phyloP scores from a whole-genome alignment of 805 yeast species.

The Candida silvicultrix region DNA sequence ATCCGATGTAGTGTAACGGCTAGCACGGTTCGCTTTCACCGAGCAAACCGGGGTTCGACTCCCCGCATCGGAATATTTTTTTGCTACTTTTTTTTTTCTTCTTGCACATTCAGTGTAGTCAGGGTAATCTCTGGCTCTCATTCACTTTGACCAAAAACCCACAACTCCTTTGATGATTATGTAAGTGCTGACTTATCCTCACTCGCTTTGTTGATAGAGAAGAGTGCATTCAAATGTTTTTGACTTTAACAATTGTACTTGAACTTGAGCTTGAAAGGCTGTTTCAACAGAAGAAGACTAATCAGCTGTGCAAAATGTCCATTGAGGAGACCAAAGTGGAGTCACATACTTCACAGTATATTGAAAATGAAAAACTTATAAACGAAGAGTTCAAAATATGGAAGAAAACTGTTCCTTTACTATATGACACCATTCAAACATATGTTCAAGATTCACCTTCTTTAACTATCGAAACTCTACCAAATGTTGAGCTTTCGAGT shows the following conservation, averaged over 20 bases:
- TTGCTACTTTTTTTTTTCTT: no score
- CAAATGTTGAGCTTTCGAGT: constrained; percentile 21
- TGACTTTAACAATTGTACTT: no score
- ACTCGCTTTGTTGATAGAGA: no score
- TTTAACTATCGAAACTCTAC: constrained; percentile 52
- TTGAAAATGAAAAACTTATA: constrained; percentile 51
- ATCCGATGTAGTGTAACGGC: constrained; percentile 79
- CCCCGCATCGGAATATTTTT: constrained; percentile 64
- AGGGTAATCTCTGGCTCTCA: no score
- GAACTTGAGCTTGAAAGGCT: no score
- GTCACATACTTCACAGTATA: constrained; percentile 32
- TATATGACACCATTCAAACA: constrained; percentile 64
- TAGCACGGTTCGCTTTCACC: constrained; percentile 82
- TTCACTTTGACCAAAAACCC: no score
- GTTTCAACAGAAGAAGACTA: no score
- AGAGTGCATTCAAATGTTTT: no score
- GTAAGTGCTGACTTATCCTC: no score
- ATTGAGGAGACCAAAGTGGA: not conserved
- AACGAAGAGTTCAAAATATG: constrained; percentile 77
- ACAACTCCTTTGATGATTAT: no score
- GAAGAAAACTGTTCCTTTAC: constrained; percentile 78
- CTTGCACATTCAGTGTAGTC: no score
- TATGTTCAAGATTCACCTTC: constrained; percentile 53
- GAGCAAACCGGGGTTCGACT: constrained; percentile 84
- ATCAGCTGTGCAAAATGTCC: not conserved